Conservation (phyloP, 768 basidiomycete species). For the Pleurotus cornucopiae region DNA sequence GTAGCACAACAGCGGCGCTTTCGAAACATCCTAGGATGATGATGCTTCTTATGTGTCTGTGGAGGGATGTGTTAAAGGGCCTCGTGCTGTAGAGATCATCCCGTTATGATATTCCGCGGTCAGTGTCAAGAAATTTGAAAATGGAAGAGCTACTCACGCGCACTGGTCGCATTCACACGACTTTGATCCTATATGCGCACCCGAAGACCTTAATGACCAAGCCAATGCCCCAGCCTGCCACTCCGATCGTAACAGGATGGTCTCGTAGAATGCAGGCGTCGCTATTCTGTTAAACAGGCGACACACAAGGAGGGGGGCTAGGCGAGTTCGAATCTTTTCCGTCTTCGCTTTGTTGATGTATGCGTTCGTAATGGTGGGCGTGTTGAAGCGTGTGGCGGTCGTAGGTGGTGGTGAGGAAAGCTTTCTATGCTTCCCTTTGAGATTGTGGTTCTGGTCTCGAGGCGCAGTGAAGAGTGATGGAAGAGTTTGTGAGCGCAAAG, state of each 20-base stretch:
- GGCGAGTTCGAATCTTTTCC: constrained; percentile 14
- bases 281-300: constrained; percentile 51
- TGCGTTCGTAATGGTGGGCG: not conserved
- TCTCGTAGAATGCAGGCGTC: constrained; percentile 54
- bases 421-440: not conserved
- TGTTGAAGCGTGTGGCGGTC: not conserved
- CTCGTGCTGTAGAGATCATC: too few relatives aligned
- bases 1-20: constrained; percentile 19
- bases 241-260: constrained; percentile 38
- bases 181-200: not conserved
- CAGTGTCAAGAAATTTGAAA: too few relatives aligned
- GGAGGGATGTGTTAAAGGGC: too few relatives aligned
- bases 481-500: not conserved
- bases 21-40: not conserved
- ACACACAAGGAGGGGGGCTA: constrained; percentile 47
- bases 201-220: constrained; percentile 8
- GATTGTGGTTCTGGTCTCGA: constrained; percentile 6
- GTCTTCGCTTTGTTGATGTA: not conserved
- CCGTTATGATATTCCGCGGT: too few relatives aligned
- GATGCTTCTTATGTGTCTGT: too few relatives aligned
- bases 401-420: constrained; percentile 2
- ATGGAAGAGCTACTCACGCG: too few relatives aligned
- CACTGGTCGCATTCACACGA: not conserved
- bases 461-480: not conserved
- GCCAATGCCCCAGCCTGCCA: constrained; percentile 30